Evolutionary conservation across 2,329 filamentous ascomycete genomes (phyloP).

Genomic region (Ilyonectria destructans): DNA sequence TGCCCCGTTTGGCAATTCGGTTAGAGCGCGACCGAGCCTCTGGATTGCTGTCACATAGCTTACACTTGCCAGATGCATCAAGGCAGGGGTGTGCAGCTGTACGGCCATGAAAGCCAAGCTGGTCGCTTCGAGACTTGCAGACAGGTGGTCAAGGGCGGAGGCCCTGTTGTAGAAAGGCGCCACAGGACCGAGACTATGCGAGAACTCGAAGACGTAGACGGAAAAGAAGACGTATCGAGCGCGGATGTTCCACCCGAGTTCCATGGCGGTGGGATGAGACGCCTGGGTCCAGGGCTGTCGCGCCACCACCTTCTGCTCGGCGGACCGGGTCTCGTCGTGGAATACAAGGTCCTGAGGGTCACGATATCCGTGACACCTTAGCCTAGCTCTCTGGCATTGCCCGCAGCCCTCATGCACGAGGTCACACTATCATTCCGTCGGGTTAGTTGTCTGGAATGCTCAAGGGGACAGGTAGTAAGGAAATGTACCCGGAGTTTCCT

Average conservation of each 20-base stretch:
- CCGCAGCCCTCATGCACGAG: constrained; percentile 38
- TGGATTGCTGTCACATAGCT: constrained; percentile 12
- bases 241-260: constrained; percentile 12
- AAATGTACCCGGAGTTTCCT: constrained; percentile 17
- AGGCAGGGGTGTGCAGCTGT: constrained; percentile 10
- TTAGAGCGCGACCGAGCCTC: background rate
- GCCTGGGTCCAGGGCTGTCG: constrained; percentile 9
- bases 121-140: constrained; percentile 45
- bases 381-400: constrained; percentile 44
- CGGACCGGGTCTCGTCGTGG: constrained; percentile 42
- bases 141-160: constrained; percentile 29
- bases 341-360: constrained; percentile 44
- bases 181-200: background rate
- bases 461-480: background rate
- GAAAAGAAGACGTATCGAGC: constrained; percentile 11
- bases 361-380: constrained; percentile 48
- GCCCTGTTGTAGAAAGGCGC: background rate
- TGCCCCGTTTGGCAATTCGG: background rate
- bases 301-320: constrained; percentile 29
- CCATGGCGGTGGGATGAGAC: constrained; percentile 2
- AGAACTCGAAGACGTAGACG: background rate
- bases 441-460: background rate
- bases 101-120: constrained; percentile 45
- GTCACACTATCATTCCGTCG: constrained; percentile 2
- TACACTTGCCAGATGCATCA: constrained; percentile 24